These are phyloP conservation scores for Microdochium trichocladiopsis DNA, from an alignment of 2,329 filamentous ascomycete genomes.

Conservation along the genomic window DNA sequence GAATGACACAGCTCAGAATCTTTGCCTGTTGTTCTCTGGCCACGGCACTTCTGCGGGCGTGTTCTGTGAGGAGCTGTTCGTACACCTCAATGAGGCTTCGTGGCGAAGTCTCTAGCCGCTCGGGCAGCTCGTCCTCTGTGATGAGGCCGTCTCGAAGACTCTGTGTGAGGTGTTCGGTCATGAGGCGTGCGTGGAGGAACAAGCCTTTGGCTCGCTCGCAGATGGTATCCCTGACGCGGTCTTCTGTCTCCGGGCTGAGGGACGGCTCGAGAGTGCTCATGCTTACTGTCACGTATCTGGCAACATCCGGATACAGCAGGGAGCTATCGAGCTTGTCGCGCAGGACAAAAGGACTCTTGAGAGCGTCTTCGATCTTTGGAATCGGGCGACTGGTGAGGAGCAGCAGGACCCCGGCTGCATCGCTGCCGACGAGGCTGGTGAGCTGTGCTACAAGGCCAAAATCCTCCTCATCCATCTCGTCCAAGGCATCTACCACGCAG, in stretches of 20 bases:
- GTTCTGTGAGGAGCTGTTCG: background rate
- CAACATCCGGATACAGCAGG: slow-evolving; percentile 31
- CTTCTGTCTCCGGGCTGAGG: background rate
- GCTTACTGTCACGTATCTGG: slow-evolving; percentile 20
- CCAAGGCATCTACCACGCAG: slow-evolving; percentile 34
- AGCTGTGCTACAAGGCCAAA: slow-evolving; percentile 25
- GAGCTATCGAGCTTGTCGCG: slow-evolving; percentile 27
- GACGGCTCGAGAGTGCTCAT: background rate
- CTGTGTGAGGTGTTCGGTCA: background rate
- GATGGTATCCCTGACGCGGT: background rate
- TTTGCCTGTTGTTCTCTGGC: background rate
- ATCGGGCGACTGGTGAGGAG: slow-evolving; percentile 35
- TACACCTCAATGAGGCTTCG: background rate
- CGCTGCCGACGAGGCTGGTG: slow-evolving; percentile 19
- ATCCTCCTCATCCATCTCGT: slow-evolving; percentile 36
- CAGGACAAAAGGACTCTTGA: slow-evolving; percentile 17
- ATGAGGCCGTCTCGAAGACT: background rate
- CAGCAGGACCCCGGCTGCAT: slow-evolving; percentile 27
- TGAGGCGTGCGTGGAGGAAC: background rate
- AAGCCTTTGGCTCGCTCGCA: background rate
- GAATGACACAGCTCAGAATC: background rate
- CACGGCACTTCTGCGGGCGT: background rate
- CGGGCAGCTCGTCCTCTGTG: background rate
- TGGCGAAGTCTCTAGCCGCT: background rate
- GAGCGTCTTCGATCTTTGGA: slow-evolving; percentile 15